Conservation (phyloP, 78 protist genomes). For the Polysphondylium violaceum region DNA sequence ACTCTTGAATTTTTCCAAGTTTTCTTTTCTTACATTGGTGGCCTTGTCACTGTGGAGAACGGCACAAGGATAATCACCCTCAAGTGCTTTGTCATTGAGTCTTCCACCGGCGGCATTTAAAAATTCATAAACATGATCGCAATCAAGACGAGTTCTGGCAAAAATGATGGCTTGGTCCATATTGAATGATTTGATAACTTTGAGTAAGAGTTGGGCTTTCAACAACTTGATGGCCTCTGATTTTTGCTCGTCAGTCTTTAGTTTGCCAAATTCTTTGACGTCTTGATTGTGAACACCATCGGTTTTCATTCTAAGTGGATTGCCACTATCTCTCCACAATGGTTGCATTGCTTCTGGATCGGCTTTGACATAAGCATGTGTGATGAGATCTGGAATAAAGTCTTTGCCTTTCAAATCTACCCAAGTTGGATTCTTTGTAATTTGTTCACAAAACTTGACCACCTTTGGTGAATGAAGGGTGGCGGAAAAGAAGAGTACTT, state of each 20-base stretch:
- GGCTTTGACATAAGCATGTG: constrained; percentile 51
- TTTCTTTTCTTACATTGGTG: constrained; percentile 38
- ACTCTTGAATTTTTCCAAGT: constrained; percentile 78
- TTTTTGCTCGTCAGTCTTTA: constrained; percentile 55
- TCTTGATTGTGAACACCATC: constrained; percentile 81
- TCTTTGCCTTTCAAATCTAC: constrained; percentile 94
- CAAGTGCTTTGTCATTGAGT: background rate
- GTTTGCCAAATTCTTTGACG: constrained; percentile 1
- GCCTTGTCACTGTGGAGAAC: constrained; percentile 65
- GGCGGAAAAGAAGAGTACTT: constrained; percentile 89
- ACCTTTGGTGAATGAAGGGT: constrained; percentile 90
- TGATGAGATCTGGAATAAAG: constrained; percentile 85
- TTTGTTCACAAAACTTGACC: constrained; percentile 38
- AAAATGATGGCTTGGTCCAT: constrained; percentile 93
- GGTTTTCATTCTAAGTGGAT: constrained; percentile 41
- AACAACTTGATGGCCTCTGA: constrained; percentile 85
- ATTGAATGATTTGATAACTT: constrained; percentile 81
- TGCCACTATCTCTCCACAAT: constrained; percentile 26
- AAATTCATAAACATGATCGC: constrained; percentile 83
- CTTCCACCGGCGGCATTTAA: constrained; percentile 61
- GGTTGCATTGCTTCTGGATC: constrained; percentile 42
- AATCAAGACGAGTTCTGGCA: constrained; percentile 90
- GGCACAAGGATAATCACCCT: constrained; percentile 27
- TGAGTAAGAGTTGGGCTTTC: constrained; percentile 61
- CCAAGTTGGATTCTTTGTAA: constrained; percentile 88